Percentiles rank a stretch among this genome's conserved stretches.
Conservation (phyloP, 2,329 filamentous ascomycete genomes). For the Hymenoscyphus fraxineus region DNA sequence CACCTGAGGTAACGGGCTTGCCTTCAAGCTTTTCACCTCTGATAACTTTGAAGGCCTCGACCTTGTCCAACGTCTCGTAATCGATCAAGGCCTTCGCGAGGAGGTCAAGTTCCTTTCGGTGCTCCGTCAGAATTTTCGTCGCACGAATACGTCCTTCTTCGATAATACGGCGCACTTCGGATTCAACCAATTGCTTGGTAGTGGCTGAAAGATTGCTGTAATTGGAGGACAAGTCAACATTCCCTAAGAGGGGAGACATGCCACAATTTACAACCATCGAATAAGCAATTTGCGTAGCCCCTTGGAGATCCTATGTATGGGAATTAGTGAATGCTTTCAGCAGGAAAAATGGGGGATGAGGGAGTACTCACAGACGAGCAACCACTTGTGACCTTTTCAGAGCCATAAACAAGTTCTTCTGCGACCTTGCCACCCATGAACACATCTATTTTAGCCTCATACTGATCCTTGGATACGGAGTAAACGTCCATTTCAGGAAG, state of each 20-base stretch:
- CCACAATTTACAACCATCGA: slow-evolving; percentile 84
- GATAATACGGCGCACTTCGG: slow-evolving; percentile 79
- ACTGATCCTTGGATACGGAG: slow-evolving; percentile 80
- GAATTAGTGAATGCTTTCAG: slow-evolving; percentile 33
- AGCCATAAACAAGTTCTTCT: slow-evolving; percentile 86
- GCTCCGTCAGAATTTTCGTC: slow-evolving; percentile 63
- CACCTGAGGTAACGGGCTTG: slow-evolving; percentile 57
- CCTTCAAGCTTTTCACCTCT: slow-evolving; percentile 75
- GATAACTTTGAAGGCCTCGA: slow-evolving; percentile 88
- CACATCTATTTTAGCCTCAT: slow-evolving; percentile 74
- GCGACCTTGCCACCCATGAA: slow-evolving; percentile 83
- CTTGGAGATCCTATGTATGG: slow-evolving; percentile 66
- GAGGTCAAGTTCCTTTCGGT: slow-evolving; percentile 80
- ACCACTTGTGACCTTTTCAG: slow-evolving; percentile 87
- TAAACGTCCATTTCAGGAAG: slow-evolving; percentile 92
- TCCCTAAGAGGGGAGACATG: slow-evolving; percentile 84
- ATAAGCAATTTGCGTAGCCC: slow-evolving; percentile 78
- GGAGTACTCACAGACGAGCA: slow-evolving; percentile 64
- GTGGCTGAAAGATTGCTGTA: slow-evolving; percentile 80
- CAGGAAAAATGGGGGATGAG: slow-evolving; percentile 8
- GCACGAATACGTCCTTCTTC: slow-evolving; percentile 79
- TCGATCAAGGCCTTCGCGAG: slow-evolving; percentile 86
- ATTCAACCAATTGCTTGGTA: slow-evolving; percentile 82
- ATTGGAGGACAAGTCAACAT: slow-evolving; percentile 79
- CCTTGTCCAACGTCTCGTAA: slow-evolving; percentile 86